phyloP scores from a whole-genome alignment of 176 grass and related monocot species.

The Avena sativa region DNA sequence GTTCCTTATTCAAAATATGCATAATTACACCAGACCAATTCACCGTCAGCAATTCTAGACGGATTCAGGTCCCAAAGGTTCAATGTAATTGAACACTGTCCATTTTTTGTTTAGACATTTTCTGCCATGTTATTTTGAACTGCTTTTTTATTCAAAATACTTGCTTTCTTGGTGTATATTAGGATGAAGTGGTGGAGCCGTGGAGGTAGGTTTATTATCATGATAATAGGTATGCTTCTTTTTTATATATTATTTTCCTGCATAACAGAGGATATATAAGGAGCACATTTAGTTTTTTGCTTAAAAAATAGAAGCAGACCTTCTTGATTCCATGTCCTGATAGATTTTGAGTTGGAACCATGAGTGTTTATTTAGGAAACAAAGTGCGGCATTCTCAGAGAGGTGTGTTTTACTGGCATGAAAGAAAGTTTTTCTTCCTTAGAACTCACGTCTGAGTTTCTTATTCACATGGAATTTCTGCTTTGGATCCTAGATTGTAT shows the following conservation, averaged over 20 bases:
- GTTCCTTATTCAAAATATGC: no score
- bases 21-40: no score
- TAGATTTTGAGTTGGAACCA: background rate
- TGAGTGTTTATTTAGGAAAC: background rate
- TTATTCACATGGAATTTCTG: no score
- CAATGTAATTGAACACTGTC: no score
- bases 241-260: background rate
- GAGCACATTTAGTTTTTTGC: background rate
- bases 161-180: no score
- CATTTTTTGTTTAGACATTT: no score
- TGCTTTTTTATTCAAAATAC: no score
- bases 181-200: background rate
- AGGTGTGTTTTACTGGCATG: background rate
- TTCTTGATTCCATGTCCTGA: background rate
- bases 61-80: no score
- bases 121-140: no score
- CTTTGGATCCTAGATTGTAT: no score
- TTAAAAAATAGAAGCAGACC: background rate
- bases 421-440: background rate
- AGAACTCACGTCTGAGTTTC: background rate
- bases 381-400: background rate
- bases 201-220: background rate
- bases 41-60: no score
- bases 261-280: background rate
- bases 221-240: background rate